Percentiles rank a stretch among this genome's conserved stretches.
Evolutionary conservation across 495 filamentous ascomycete genomes (phyloP).

Genomic region (Penicillium flavigenum): DNA sequence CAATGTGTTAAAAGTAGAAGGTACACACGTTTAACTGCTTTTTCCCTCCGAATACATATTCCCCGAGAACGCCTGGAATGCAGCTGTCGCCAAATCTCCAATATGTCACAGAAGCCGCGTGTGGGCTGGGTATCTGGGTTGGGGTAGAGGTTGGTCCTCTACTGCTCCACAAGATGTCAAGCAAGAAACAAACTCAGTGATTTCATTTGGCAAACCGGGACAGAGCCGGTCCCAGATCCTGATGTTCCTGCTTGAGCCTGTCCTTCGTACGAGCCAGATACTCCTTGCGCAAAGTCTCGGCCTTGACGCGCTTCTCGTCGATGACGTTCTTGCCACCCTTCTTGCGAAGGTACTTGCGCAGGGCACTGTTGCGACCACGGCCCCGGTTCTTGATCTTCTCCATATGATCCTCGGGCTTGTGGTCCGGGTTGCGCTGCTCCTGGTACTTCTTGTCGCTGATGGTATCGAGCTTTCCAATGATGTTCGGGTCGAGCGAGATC

Average conservation of each 20-base stretch:
- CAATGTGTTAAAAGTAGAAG: constrained; percentile 13
- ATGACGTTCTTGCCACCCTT: constrained; percentile 86
- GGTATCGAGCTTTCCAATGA: constrained; percentile 81
- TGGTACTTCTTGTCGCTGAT: constrained; percentile 68
- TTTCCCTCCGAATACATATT: constrained; percentile 25
- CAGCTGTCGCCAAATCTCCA: constrained; percentile 25
- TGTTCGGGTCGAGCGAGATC: constrained; percentile 91
- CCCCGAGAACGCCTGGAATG: constrained; percentile 35
- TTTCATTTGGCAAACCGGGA: constrained; percentile 61
- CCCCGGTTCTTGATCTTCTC: constrained; percentile 72
- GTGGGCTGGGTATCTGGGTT: constrained; percentile 28
- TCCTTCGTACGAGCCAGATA: constrained; percentile 61
- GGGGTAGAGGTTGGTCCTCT: constrained; percentile 6
- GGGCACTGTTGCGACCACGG: constrained; percentile 85
- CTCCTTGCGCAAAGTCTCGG: constrained; percentile 65
- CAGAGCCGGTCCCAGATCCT: constrained; percentile 70
- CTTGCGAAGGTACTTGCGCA: constrained; percentile 87
- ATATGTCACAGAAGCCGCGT: constrained; percentile 22
- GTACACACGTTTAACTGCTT: constrained; percentile 19
- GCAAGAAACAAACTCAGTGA: constrained; percentile 26
- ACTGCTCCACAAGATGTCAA: constrained; percentile 18
- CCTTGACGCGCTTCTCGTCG: constrained; percentile 75
- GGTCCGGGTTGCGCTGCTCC: constrained; percentile 73
- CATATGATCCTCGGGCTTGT: constrained; percentile 65
- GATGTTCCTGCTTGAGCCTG: constrained; percentile 57